phyloP scores from a whole-genome alignment of 257 asterid species.

The Rehmannia glutinosa region DNA sequence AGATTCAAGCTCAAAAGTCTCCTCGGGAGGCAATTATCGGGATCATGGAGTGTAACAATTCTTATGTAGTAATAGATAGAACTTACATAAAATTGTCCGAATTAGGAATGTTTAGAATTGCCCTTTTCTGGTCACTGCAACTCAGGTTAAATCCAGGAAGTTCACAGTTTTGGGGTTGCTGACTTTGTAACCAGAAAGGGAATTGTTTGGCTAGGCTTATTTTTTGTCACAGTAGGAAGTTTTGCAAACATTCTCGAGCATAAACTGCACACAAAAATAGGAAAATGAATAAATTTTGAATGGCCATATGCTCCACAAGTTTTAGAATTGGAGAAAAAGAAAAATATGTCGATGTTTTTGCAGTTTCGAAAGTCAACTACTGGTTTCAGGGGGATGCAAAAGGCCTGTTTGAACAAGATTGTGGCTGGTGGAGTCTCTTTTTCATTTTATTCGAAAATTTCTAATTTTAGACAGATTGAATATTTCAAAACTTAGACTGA shows the following conservation, averaged over 20 bases:
- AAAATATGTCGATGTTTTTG: neutral
- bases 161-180: conserved; percentile 30
- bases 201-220: conserved; percentile 26
- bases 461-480: neutral
- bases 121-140: conserved; percentile 16
- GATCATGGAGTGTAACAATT: conserved; percentile 37
- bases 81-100: conserved; percentile 41
- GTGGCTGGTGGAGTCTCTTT: neutral
- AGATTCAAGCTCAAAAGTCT: conserved; percentile 35
- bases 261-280: conserved; percentile 12
- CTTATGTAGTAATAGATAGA: conserved; percentile 28
- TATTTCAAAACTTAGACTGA: neutral
- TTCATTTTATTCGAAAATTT: no score
- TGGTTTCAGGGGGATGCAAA: neutral
- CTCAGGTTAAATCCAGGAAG: conserved; percentile 39
- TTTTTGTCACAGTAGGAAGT: conserved; percentile 15
- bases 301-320: conserved; percentile 27
- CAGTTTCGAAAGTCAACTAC: conserved; percentile 14
- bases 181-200: conserved; percentile 40
- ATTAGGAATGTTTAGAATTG: conserved; percentile 35
- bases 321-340: neutral
- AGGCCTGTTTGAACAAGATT: neutral
- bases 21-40: conserved; percentile 41
- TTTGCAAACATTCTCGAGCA: conserved; percentile 28
- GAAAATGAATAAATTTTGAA: conserved; percentile 18